Base-by-base conservation (phyloP, 2,329 filamentous ascomycete genomes). In the Chalara sp. region DNA sequence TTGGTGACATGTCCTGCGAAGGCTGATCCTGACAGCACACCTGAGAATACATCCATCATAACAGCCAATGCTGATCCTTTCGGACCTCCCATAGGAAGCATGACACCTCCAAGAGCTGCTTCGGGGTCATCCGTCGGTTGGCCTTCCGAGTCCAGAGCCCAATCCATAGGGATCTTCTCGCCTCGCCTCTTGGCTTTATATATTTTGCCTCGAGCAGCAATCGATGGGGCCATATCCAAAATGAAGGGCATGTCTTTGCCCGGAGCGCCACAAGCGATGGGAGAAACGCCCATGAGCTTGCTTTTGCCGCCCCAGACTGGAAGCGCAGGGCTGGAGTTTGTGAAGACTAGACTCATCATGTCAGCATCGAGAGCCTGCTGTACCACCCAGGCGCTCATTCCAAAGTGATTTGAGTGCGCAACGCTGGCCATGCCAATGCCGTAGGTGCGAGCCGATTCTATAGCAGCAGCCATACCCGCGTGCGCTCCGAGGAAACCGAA, bases 31-130 rank as follows among this genome's bases (percentile, higher is more conserved):
- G 86, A 89, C 0, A 93, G 61, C 0, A 87, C 84, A 0, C 87
- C 88, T 0, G 86, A 90, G 63, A 93, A 92, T 2, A 95, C 85
- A 63, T 93, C 87, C 89, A 93, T 93, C 86, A 90, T 92, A 50
- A 93, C 80, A 0, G 86, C 73, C 40, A 93, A 66, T 0, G 79
- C 89, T 2, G 84, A 87, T 0, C 89, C 89, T 66, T 93, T 93
- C 0, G 88, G 87, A 0, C 89, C 88, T 2, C 87, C 87, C 85
- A 93, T 90, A 0, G 88, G 87, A 21, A 92, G 69, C 88, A 93
- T 92, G 4, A 91, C 86, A 1, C 87, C 87, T 33, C 81, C 79
- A 7, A 93, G 69, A 0, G 88, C 89, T 21, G 74, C 75, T 1
- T 74, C 78, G 0, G 89, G 87, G 58, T 93, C 86, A 50, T 86